phyloP scores from a whole-genome alignment of 352 stramenopile species.

The Globisporangium polare region DNA sequence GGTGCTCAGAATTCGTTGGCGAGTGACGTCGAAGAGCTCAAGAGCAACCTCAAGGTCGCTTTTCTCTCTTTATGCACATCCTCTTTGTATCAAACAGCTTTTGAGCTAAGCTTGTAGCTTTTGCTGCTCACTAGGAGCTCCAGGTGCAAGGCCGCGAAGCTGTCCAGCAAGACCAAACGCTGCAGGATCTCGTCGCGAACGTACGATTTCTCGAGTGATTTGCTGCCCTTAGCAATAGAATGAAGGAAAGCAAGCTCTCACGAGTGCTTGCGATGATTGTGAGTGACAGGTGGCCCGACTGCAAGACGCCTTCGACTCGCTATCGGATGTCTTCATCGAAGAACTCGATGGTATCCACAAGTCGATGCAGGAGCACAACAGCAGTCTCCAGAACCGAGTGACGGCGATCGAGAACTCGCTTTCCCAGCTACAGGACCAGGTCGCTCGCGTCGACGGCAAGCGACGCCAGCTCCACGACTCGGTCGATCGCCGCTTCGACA shows the following conservation, averaged over 20 bases:
- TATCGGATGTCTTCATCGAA: conserved; percentile 55
- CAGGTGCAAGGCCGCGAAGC: conserved; percentile 42
- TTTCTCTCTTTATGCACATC: background rate
- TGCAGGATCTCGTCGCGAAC: conserved; percentile 39
- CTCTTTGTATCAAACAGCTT: background rate
- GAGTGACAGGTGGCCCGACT: conserved; percentile 40
- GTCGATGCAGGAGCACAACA: conserved; percentile 15
- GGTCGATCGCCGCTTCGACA: conserved; percentile 34
- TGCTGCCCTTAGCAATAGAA: too few relatives aligned
- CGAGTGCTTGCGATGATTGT: too few relatives aligned
- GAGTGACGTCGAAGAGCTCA: conserved; percentile 50
- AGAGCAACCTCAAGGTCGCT: conserved; percentile 46
- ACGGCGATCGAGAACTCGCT: conserved; percentile 30
- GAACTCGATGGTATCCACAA: conserved; percentile 33
- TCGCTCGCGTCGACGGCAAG: conserved; percentile 33
- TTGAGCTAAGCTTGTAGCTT: background rate
- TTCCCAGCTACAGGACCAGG: conserved; percentile 27
- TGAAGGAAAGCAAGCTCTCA: too few relatives aligned
- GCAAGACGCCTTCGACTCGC: conserved; percentile 49
- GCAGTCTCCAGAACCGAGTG: conserved; percentile 29
- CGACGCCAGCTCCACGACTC: conserved; percentile 34
- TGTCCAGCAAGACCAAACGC: conserved; percentile 41
- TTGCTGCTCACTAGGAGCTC: conserved; percentile 14
- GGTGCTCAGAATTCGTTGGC: conserved; percentile 36
- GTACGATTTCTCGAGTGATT: too few relatives aligned